Conservation (phyloP, 106 monocot species). For the Posidonia australis region DNA sequence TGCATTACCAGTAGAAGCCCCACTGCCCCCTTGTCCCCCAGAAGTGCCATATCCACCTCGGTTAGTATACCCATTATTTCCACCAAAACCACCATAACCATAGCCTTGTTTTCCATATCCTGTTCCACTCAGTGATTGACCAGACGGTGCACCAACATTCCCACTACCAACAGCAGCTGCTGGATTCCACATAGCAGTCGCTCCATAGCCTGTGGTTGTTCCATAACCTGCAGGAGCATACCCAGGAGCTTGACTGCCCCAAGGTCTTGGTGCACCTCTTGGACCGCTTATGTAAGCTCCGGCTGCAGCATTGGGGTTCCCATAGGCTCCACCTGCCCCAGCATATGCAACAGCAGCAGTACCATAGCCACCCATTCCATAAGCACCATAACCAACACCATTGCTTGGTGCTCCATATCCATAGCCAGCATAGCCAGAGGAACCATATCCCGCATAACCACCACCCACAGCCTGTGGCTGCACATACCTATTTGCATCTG, state of each 20-base stretch:
- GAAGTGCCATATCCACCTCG: slow-evolving; percentile 52
- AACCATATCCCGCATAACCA: slow-evolving; percentile 41
- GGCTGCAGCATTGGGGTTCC: slow-evolving; percentile 44
- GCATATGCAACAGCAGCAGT: slow-evolving; percentile 20
- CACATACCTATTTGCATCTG: slow-evolving; percentile 60
- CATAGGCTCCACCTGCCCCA: slow-evolving; percentile 47
- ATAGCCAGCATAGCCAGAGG: slow-evolving; percentile 64
- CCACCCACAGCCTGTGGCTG: slow-evolving; percentile 45
- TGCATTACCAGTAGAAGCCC: slow-evolving; percentile 7
- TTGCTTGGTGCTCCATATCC: slow-evolving; percentile 39
- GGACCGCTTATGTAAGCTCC: slow-evolving; percentile 42
- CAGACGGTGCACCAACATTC: slow-evolving; percentile 24
- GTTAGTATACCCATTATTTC: slow-evolving; percentile 32
- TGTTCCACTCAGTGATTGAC: slow-evolving; percentile 37
- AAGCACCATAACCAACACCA: slow-evolving; percentile 38
- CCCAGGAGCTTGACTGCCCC: slow-evolving; percentile 58
- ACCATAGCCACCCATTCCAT: slow-evolving; percentile 45
- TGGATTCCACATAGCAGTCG: slow-evolving; percentile 40
- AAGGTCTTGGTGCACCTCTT: slow-evolving; percentile 48
- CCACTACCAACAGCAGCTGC: slow-evolving; percentile 21
- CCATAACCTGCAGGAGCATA: slow-evolving; percentile 68
- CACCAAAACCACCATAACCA: slow-evolving; percentile 54
- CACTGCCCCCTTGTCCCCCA: slow-evolving; percentile 29
- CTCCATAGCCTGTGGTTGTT: slow-evolving; percentile 49
- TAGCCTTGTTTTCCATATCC: slow-evolving; percentile 86